Evolutionary conservation across 164 flowering plant species (phyloP).

Genomic region (Sedum album): DNA sequence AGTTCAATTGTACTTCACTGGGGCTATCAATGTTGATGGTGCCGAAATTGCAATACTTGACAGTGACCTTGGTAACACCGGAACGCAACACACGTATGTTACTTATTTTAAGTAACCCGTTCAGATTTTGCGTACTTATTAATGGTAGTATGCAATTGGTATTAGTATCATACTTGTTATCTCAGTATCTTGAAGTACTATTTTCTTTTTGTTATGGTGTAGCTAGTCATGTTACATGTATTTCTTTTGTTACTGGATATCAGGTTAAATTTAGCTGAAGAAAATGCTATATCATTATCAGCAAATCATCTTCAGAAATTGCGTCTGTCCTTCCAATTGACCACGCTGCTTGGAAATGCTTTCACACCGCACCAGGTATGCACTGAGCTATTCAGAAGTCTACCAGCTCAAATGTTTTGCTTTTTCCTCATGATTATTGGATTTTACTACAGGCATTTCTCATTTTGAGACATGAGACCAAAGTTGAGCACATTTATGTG

Average conservation of each 20-base stretch:
- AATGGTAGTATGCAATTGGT: not conserved
- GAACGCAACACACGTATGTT: constrained; percentile 55
- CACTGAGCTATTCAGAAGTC: constrained; percentile 6
- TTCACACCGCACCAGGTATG: constrained; percentile 90
- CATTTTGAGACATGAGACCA: constrained; percentile 76
- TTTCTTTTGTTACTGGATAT: not conserved
- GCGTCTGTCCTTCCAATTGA: constrained; percentile 59
- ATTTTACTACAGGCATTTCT: constrained; percentile 67
- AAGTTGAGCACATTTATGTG: constrained; percentile 76
- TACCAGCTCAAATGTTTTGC: not conserved
- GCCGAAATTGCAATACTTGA: constrained; percentile 73
- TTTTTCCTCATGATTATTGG: constrained; percentile 15
- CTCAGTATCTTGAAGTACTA: constrained; percentile 3
- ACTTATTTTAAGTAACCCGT: not conserved
- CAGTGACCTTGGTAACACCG: constrained; percentile 72
- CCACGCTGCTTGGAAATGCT: constrained; percentile 49
- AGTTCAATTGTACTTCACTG: constrained; percentile 54
- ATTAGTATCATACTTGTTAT: not conserved
- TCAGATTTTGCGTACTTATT: not conserved
- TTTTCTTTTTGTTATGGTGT: not conserved
- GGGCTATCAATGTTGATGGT: constrained; percentile 47
- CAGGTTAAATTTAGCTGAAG: constrained; percentile 62
- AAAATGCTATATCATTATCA: constrained; percentile 48
- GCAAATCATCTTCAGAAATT: constrained; percentile 95
- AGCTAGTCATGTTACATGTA: not conserved